Conservation (phyloP, 75 land plant genomes). For the Selaginella moellendorffii region DNA sequence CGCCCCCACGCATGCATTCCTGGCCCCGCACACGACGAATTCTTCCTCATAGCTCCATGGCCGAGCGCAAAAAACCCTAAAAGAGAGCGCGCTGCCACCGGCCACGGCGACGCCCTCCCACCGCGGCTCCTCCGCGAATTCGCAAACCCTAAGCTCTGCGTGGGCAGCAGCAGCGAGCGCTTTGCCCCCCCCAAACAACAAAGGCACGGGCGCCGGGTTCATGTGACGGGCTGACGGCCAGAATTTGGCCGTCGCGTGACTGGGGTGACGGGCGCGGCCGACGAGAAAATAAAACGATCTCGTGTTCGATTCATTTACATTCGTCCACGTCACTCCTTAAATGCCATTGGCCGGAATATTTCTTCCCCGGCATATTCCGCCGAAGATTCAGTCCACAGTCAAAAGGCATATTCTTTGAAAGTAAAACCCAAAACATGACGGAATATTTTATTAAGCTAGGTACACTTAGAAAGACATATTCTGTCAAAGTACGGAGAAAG, state of each 20-base stretch:
- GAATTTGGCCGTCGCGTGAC: background rate
- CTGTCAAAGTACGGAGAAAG: too few relatives aligned
- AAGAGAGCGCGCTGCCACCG: background rate
- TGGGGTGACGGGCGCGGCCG: background rate
- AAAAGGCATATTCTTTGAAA: too few relatives aligned
- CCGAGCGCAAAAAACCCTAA: background rate
- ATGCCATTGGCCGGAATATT: too few relatives aligned
- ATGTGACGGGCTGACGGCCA: background rate
- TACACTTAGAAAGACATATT: too few relatives aligned
- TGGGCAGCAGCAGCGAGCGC: background rate
- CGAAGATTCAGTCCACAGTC: too few relatives aligned
- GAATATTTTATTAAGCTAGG: too few relatives aligned
- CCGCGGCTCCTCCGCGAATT: background rate
- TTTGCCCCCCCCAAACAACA: background rate
- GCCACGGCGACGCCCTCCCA: background rate
- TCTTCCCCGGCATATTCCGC: too few relatives aligned
- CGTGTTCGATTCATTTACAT: background rate
- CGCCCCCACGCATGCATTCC: too few relatives aligned
- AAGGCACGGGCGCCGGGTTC: background rate
- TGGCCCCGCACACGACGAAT: background rate
- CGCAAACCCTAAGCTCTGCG: background rate
- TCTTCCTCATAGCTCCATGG: background rate
- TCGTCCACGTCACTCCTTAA: too few relatives aligned
- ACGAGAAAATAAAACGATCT: background rate
- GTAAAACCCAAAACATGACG: too few relatives aligned